A percentile compares a stretch with the other conserved stretches of the same genome.
These are phyloP conservation scores for Lactarius hengduanensis DNA, from an alignment of 768 basidiomycete species.

Conservation along the genomic window DNA sequence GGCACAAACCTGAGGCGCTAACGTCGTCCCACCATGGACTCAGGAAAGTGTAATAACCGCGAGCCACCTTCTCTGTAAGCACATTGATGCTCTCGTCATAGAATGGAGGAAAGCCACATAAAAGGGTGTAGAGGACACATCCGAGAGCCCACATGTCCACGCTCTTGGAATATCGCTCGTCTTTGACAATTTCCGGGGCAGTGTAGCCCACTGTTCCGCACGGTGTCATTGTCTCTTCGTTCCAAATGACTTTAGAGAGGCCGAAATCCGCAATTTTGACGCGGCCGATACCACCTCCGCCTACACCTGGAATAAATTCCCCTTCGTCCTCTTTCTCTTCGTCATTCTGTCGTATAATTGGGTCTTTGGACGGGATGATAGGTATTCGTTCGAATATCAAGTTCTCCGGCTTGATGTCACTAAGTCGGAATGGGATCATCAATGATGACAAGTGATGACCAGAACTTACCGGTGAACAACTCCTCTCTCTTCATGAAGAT, in stretches of 20 bases:
- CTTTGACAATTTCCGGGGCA: constrained; percentile 98
- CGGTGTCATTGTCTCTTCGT: constrained; percentile 98
- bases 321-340: constrained; percentile 99
- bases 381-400: constrained; percentile 92
- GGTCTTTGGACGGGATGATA: constrained; percentile 78
- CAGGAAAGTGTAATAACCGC: constrained; percentile 96
- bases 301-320: constrained; percentile 87
- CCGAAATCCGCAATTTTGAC: constrained; percentile 99
- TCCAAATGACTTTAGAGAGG: constrained; percentile 96
- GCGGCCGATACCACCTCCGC: constrained; percentile 94
- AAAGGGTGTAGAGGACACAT: constrained; percentile 96
- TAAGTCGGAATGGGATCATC: constrained; percentile 27
- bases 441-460: not conserved
- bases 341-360: constrained; percentile 82
- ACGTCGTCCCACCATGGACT: constrained; percentile 99
- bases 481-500: constrained; percentile 96
- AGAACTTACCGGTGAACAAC: constrained; percentile 81
- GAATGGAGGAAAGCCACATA: constrained; percentile 97
- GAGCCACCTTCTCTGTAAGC: constrained; percentile 95
- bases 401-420: constrained; percentile 98
- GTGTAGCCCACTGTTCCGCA: constrained; percentile 99
- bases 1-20: constrained; percentile 61
- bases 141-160: constrained; percentile 99
- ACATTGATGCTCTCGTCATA: constrained; percentile 99
- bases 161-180: constrained; percentile 93